Base-by-base conservation (phyloP, 768 basidiomycete genomes). In the Mycena venus region DNA sequence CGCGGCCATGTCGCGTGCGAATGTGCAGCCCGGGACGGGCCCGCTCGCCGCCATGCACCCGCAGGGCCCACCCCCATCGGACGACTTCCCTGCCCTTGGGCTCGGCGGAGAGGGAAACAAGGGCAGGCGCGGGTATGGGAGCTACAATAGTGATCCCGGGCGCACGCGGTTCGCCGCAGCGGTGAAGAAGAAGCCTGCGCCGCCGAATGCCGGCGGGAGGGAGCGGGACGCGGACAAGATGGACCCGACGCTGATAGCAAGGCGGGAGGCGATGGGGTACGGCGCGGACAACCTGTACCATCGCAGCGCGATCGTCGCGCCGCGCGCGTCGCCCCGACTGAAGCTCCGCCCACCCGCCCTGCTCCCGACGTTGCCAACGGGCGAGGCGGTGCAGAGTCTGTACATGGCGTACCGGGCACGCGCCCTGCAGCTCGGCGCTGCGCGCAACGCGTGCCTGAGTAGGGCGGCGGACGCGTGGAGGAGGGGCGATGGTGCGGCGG, bases 381-480 rank as follows among this genome's bases (percentile, higher is more conserved):
- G 98, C 19, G 92, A 95, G 58, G 82, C 92, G 0, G 83, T 97
- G 59, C 97, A 92, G 81, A 88, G 82, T 63, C 83, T 98, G 75
- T 99, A 99, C 84, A 94, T 98, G 92, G 82, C 91, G 1, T 98
- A 98, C 79, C 93, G 98, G 21, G 89, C 93, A 38, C 92, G 94
- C 38, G 97, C 96, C 29, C 88, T 99, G 70, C 95, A 98, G 79
- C 91, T 99, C 27, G 98, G 98, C 61, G 95, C 96, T 2, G 96
- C 96, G 36, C 89, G 98, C 42, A 99, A 99, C 78, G 96, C 96
- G 19, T 98, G 96, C 82, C 88, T 99, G 31, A 96, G 96, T 2
- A 91, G 96, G 53, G 98, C 98, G 15, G 98, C 98, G 3, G 97
- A 98, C 79, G 96, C 97, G 4, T 99, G 96, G 95, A 89, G 96